Percentiles rank a stretch among this genome's conserved stretches.
Conservation (phyloP, 2,329 filamentous ascomycete genomes). For the Penicillium aurantiogriseum region DNA sequence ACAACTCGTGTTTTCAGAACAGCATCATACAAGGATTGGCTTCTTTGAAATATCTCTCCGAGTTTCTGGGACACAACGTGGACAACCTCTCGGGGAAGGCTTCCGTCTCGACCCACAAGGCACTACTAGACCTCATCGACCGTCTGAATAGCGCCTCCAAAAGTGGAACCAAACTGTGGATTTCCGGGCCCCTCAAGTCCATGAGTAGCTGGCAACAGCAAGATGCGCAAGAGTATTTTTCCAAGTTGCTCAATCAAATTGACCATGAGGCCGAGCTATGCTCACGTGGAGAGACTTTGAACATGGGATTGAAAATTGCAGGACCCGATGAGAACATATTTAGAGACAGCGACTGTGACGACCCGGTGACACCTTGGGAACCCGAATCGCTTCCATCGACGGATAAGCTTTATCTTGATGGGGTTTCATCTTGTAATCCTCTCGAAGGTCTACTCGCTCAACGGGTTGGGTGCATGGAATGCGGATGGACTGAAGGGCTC, state of each 20-base stretch:
- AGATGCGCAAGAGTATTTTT: conserved; percentile 96
- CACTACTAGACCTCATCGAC: conserved; percentile 65
- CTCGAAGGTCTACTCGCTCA: conserved; percentile 86
- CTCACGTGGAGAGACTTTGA: conserved; percentile 44
- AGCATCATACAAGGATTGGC: conserved; percentile 85
- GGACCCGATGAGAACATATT: conserved; percentile 37
- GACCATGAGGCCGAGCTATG: conserved; percentile 70
- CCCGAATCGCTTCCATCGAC: conserved; percentile 14
- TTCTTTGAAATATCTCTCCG: conserved; percentile 67
- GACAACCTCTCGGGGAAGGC: conserved; percentile 37
- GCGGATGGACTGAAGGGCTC: conserved; percentile 82
- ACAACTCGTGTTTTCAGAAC: conserved; percentile 98
- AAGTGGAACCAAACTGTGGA: conserved; percentile 77
- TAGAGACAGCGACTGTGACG: conserved; percentile 20
- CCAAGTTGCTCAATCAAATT: conserved; percentile 79
- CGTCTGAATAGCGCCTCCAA: conserved; percentile 68
- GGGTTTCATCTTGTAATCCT: conserved; percentile 61
- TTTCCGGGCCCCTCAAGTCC: conserved; percentile 75
- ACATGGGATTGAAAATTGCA: conserved; percentile 42
- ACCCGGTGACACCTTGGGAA: conserved; percentile 8
- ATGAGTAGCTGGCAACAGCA: conserved; percentile 97
- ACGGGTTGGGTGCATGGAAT: conserved; percentile 80
- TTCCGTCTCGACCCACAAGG: conserved; percentile 49
- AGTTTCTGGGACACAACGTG: conserved; percentile 58
- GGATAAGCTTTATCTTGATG: conserved; percentile 11